A percentile compares a stretch with the other conserved stretches of the same genome.
Evolutionary conservation across 2,329 filamentous ascomycete genomes (phyloP).

Genomic region (Arachnomyces sp.): DNA sequence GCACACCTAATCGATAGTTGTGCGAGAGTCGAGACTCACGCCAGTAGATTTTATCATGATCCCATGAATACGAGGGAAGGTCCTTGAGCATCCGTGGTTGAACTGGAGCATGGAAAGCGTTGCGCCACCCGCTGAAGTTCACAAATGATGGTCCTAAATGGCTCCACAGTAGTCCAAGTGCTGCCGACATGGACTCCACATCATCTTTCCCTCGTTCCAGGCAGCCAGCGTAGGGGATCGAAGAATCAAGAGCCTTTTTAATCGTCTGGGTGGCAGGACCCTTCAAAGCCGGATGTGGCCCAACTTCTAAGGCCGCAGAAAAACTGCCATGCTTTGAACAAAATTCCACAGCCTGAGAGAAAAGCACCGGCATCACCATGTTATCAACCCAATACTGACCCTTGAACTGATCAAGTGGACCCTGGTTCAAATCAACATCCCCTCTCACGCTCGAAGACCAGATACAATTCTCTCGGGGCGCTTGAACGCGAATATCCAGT

Average conservation of each 20-base stretch:
- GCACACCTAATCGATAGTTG: neutral
- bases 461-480: neutral
- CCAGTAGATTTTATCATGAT: constrained; percentile 8
- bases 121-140: constrained; percentile 4
- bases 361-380: constrained; percentile 24
- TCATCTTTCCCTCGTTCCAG: constrained; percentile 11
- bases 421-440: neutral
- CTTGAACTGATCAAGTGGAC: constrained; percentile 1
- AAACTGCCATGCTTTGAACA: constrained; percentile 4
- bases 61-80: constrained; percentile 5
- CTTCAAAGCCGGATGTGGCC: constrained; percentile 20
- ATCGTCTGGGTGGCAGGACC: constrained; percentile 14
- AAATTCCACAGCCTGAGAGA: constrained; percentile 16
- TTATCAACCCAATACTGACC: constrained; percentile 25
- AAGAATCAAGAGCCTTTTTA: neutral
- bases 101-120: neutral
- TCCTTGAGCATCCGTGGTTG: neutral
- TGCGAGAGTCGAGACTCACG: constrained; percentile 7
- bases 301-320: constrained; percentile 16
- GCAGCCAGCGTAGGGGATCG: constrained; percentile 11
- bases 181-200: constrained; percentile 12
- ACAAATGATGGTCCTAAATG: constrained; percentile 9
- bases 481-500: neutral
- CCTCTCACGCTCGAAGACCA: constrained; percentile 10
- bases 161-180: constrained; percentile 14